These are phyloP conservation scores for Penicillium sp. DNA, from an alignment of 2,329 filamentous ascomycete genomes.

Conservation along the genomic window DNA sequence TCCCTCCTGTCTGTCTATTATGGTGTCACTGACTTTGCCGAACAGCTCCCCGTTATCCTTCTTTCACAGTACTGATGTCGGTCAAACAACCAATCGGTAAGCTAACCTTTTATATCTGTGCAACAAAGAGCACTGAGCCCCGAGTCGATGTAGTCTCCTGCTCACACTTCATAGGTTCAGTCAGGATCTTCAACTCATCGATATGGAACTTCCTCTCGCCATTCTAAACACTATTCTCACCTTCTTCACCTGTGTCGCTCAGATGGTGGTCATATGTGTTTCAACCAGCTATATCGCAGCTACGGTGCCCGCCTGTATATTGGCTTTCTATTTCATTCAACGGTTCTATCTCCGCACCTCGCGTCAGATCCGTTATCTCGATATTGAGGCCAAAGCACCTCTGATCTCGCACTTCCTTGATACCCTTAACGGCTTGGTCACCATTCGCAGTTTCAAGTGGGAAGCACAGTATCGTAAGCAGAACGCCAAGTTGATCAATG, in stretches of 20 bases:
- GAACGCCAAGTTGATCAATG: conserved; percentile 32
- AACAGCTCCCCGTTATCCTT: conserved; percentile 2
- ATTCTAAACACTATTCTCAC: not conserved
- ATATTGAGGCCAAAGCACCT: conserved; percentile 26
- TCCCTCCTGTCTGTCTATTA: not conserved
- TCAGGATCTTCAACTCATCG: conserved; percentile 3
- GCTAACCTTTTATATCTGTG: not conserved
- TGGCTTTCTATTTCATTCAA: not conserved
- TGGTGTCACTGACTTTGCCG: not conserved
- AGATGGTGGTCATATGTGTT: not conserved
- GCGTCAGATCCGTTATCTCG: conserved; percentile 42
- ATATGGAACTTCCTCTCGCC: conserved; percentile 1
- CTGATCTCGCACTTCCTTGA: conserved; percentile 46
- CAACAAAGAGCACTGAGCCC: not conserved
- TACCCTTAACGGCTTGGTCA: conserved; percentile 41
- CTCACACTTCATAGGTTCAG: conserved; percentile 1
- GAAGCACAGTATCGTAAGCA: conserved; percentile 32
- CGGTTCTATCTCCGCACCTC: conserved; percentile 36
- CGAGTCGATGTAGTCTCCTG: not conserved
- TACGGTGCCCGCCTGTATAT: not conserved
- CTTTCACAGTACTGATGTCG: not conserved
- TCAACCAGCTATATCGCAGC: conserved; percentile 1
- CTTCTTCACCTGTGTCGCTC: not conserved
- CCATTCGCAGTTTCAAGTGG: conserved; percentile 47
- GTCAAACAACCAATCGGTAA: conserved; percentile 1